phyloP scores from a whole-genome alignment of 768 basidiomycete species.

The Lactifluus rugatus region DNA sequence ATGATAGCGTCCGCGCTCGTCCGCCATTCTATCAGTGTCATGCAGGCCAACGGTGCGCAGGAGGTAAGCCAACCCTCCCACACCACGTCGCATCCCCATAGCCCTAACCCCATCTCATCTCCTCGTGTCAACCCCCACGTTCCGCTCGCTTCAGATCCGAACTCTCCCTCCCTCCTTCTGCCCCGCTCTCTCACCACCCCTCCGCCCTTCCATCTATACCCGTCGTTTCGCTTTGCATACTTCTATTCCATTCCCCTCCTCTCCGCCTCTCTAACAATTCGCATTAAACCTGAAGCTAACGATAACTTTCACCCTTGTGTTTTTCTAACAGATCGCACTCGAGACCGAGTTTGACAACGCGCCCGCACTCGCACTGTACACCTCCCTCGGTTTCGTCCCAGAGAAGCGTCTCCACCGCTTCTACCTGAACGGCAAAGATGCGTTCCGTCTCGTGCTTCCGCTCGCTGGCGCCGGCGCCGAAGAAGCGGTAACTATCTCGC shows the following conservation, averaged over 20 bases:
- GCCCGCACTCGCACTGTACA: constrained; percentile 82
- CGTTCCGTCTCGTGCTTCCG: constrained; percentile 70
- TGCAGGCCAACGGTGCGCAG: constrained; percentile 74
- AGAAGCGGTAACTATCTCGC: background rate
- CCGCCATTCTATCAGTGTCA: constrained; percentile 68
- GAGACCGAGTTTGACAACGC: constrained; percentile 95
- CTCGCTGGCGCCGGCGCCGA: constrained; percentile 29
- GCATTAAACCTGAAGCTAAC: background rate
- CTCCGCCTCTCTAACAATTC: background rate
- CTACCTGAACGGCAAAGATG: constrained; percentile 96
- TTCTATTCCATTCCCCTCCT: background rate
- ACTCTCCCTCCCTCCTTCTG: background rate
- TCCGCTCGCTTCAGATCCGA: background rate
- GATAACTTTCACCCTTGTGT: background rate
- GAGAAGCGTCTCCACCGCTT: constrained; percentile 93
- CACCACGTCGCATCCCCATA: constrained; percentile 17
- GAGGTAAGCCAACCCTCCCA: constrained; percentile 47
- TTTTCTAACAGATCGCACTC: constrained; percentile 62
- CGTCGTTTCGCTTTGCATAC: background rate
- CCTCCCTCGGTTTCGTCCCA: constrained; percentile 86
- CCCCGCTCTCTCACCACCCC: constrained; percentile 46
- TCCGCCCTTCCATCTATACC: constrained; percentile 19
- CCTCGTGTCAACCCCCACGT: background rate
- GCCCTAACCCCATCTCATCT: constrained; percentile 2
- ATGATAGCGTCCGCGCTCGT: constrained; percentile 45